Evolutionary conservation across 164 flowering plant genomes (phyloP).

Genomic region (Chloranthus sessilifolius): DNA sequence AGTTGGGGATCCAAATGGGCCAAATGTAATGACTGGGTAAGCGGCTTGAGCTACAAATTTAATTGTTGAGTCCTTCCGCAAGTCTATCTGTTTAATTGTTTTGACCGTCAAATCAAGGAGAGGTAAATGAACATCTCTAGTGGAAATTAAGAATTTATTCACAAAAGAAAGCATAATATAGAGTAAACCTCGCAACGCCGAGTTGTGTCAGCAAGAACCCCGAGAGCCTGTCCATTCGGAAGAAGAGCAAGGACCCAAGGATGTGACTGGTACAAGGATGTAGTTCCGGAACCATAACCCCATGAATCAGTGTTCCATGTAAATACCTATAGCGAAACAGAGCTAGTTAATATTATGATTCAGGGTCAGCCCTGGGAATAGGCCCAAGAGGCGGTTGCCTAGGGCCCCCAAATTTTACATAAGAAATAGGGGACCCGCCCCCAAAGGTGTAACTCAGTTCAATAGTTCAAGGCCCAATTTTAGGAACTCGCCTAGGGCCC

Average conservation of each 20-base stretch:
- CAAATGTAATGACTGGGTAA: slow-evolving; percentile 85
- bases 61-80: slow-evolving; percentile 56
- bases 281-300: slow-evolving; percentile 85
- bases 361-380: too few species aligned
- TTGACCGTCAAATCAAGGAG: not conserved
- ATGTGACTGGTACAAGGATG: slow-evolving; percentile 92
- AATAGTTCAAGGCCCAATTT: too few species aligned
- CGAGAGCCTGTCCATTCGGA: slow-evolving; percentile 80
- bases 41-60: slow-evolving; percentile 52
- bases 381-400: too few species aligned
- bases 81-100: slow-evolving; percentile 56
- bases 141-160: not conserved
- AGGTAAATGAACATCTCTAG: not conserved
- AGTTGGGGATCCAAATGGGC: slow-evolving; percentile 79
- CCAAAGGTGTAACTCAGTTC: too few species aligned
- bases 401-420: too few species aligned
- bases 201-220: slow-evolving; percentile 93
- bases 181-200: slow-evolving; percentile 70
- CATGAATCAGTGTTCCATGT: slow-evolving; percentile 90
- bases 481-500: not conserved
- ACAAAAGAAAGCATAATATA: slow-evolving; percentile 5
- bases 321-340: slow-evolving; percentile 41
- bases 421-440: too few species aligned
- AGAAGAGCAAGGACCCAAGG: slow-evolving; percentile 94
- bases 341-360: slow-evolving; percentile 8